Evolutionary conservation across 805 yeast genomes (phyloP).

Genomic region (Candida silvatica): DNA sequence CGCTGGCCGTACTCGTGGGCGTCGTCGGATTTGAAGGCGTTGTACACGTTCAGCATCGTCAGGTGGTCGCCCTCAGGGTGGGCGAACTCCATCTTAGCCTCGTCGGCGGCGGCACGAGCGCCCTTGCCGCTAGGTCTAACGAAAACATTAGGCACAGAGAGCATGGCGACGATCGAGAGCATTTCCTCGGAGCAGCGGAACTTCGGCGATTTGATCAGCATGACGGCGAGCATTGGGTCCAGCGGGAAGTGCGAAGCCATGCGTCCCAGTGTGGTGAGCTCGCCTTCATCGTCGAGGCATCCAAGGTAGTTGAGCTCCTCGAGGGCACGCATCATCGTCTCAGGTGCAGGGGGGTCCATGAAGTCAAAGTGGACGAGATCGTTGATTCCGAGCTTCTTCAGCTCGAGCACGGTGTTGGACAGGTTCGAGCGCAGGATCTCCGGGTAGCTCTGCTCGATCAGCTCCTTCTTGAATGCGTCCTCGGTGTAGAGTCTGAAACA

Average conservation of each 20-base stretch:
- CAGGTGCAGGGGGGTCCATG: slow-evolving; percentile 99
- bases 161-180: slow-evolving; percentile 78
- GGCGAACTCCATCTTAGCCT: slow-evolving; percentile 77
- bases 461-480: slow-evolving; percentile 89
- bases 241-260: slow-evolving; percentile 88
- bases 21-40: slow-evolving; percentile 72
- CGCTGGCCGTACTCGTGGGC: slow-evolving; percentile 56
- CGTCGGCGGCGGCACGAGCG: slow-evolving; percentile 86
- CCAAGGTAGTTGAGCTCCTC: slow-evolving; percentile 89
- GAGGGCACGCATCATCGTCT: slow-evolving; percentile 98
- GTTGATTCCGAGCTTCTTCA: slow-evolving; percentile 90
- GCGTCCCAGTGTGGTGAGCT: slow-evolving; percentile 81
- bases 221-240: slow-evolving; percentile 92
- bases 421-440: slow-evolving; percentile 88
- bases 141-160: slow-evolving; percentile 91
- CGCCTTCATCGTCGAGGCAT: slow-evolving; percentile 89
- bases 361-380: slow-evolving; percentile 96
- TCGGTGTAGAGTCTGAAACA: slow-evolving; percentile 95
- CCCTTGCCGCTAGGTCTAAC: slow-evolving; percentile 83
- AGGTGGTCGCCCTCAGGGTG: slow-evolving; percentile 95
- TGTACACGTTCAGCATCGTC: slow-evolving; percentile 80
- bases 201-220: slow-evolving; percentile 82
- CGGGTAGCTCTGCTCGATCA: slow-evolving; percentile 93
- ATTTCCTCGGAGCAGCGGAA: slow-evolving; percentile 85
- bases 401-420: slow-evolving; percentile 84